Evolutionary conservation across 805 yeast species (phyloP).

Genomic region (Kuraishia ogatae): DNA sequence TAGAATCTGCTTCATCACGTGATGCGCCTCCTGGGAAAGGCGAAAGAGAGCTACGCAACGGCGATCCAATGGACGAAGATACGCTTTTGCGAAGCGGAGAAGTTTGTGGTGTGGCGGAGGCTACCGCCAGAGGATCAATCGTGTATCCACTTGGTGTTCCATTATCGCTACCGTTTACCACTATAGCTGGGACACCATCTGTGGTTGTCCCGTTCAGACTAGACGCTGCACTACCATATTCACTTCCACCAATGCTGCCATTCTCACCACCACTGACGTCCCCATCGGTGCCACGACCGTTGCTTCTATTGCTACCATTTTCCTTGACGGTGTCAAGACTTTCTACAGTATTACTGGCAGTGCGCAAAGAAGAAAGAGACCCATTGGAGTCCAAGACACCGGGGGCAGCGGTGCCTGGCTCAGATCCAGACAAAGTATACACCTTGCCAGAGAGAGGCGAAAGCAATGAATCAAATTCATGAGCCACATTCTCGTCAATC

Average conservation of each 20-base stretch:
- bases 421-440: not conserved
- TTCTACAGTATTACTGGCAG: not conserved
- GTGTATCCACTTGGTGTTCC: not conserved
- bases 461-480: not conserved
- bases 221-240: not conserved
- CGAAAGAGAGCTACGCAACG: not conserved
- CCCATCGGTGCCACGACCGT: not conserved
- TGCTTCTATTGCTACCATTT: not conserved
- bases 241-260: not conserved
- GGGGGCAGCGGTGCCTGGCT: not conserved
- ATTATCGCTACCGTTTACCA: not conserved
- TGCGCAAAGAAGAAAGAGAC: not conserved
- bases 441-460: not conserved
- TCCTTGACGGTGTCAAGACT: not conserved
- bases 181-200: not conserved
- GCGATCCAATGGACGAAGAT: not conserved
- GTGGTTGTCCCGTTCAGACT: not conserved
- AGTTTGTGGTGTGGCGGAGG: not conserved
- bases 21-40: not conserved
- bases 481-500: slow-evolving; percentile 8
- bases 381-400: not conserved
- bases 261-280: not conserved
- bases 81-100: not conserved
- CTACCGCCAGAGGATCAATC: not conserved
- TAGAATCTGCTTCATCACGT: not conserved